Evolutionary conservation across 768 basidiomycete species (phyloP).

Genomic region (Exidia glandulosa): DNA sequence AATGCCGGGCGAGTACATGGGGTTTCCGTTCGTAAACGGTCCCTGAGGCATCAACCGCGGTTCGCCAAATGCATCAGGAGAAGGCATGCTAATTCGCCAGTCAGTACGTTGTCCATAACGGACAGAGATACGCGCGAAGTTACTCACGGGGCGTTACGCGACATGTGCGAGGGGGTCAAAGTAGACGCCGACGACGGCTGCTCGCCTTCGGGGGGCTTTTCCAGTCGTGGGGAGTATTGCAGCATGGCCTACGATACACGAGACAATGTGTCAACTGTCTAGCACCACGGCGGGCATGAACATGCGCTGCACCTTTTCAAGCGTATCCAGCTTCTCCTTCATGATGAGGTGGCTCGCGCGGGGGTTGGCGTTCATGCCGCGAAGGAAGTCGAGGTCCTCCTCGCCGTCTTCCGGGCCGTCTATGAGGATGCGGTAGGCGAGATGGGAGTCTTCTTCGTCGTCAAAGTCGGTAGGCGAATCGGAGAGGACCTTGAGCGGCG

Average conservation of each 20-base stretch:
- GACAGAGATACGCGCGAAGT: background rate
- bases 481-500: constrained; percentile 1
- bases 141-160: background rate
- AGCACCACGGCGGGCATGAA: background rate
- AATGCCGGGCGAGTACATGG: background rate
- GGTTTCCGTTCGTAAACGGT: background rate
- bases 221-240: background rate
- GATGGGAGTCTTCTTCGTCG: background rate
- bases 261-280: background rate
- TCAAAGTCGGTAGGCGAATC: constrained; percentile 1
- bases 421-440: background rate
- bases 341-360: constrained; percentile 1
- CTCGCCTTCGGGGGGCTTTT: background rate
- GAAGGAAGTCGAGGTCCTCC: background rate
- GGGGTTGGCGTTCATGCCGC: background rate
- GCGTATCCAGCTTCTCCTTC: constrained; percentile 5
- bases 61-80: background rate
- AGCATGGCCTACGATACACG: background rate
- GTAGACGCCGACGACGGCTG: background rate
- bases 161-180: background rate
- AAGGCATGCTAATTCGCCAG: background rate
- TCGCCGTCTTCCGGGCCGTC: background rate
- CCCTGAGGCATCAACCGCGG: background rate
- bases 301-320: constrained; percentile 3
- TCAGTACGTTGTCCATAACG: background rate